Evolutionary conservation across 306 rosid species (phyloP), one percentile per base, ranked within the genome.

Genomic region (Carpinus viminea): DNA sequence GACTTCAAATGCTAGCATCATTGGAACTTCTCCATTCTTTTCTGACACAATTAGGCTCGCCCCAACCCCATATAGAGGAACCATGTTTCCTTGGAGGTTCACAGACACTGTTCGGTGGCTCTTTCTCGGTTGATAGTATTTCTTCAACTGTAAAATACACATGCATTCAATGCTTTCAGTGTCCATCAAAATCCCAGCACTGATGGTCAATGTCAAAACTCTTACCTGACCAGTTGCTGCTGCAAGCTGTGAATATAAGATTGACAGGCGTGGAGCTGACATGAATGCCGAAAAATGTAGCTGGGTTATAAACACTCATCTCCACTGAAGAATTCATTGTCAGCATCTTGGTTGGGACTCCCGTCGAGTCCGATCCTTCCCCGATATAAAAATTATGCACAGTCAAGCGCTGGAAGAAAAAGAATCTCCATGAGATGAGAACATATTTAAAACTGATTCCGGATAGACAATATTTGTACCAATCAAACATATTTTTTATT

Each of bases 281-380:
- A 75, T 86, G 88, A 76, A 92, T 89, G 60, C 98, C 97, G 7
- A 92, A 94, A 81, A 90, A 92, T 2, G 93, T 75, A 65, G 97
- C 97, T n/a, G 95, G 93, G 83, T 94, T 94, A 80, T 87, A 85
- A 65, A 92, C 84, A 20, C 72, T 78, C 86, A 92, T 92, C 80
- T 79, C 88, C 78, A 87, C 79, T 1, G 98, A 89, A 70, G 95
- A 92, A 66, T 94, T 94, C 74, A 78, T 75, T 4, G 97, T 92
- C 86, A 91, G 76, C 87, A 94, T 80, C 92, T 91, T 94, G 41
- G 95, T 88, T 53, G 93, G 96, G n/a, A 94, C 97, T 62, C 97
- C 98, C 5, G 95, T 94, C 21, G 31, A 12, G 84, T 94, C 98
- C 2, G 93, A 72, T 72, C 98, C 98, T 86, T 83, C 97, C 68